Evolutionary conservation across 2,329 filamentous ascomycete species (phyloP), one percentile per base, ranked within the genome.

Genomic region (Rutstroemia sp.): DNA sequence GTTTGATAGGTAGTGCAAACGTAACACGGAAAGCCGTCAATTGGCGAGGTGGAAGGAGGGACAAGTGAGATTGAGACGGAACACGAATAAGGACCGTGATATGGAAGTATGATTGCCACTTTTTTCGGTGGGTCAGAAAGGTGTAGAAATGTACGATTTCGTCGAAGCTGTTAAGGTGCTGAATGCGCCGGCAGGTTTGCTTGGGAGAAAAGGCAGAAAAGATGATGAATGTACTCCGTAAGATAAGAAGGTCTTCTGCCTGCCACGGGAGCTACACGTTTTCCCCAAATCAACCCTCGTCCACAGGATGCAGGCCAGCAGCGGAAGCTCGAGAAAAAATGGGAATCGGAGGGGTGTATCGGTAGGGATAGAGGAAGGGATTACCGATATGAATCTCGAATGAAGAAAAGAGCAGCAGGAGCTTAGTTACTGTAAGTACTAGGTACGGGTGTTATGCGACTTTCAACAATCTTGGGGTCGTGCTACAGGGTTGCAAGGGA

Each of bases 21-120:
- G 19, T 16, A 47, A 25, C n/a, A 49, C 21, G 52, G 55, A 54
- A 50, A 51, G 49, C 58, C 55, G 56, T 59, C 50, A 51, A 60
- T 57, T 58, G 50, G 51, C 17, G 49, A 58, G 21, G 39, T 51
- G 42, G 40, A 54, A 30, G 52, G 52, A 44, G 48, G 45, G 46
- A 55, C 52, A 34, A 50, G 38, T 44, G 52, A 55, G 52, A 55
- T 55, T 55, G 52, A 16, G 39, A 55, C 25, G 46, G 38, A 55
- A 50, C 52, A 50, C 36, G 17, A 50, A 34, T 30, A 42, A 50
- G 38, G 52, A 42, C 30, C 25, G 46, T 50, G 52, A 50, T 49
- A 55, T 50, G 19, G 25, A 47, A 9, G 44, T 47, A 27, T 12
- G 17, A 44, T 44, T 44, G 21, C 21, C 40, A 21, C 21, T 44